phyloP scores from a whole-genome alignment of 2,329 filamentous ascomycete genomes.

The Xylaria sp. region DNA sequence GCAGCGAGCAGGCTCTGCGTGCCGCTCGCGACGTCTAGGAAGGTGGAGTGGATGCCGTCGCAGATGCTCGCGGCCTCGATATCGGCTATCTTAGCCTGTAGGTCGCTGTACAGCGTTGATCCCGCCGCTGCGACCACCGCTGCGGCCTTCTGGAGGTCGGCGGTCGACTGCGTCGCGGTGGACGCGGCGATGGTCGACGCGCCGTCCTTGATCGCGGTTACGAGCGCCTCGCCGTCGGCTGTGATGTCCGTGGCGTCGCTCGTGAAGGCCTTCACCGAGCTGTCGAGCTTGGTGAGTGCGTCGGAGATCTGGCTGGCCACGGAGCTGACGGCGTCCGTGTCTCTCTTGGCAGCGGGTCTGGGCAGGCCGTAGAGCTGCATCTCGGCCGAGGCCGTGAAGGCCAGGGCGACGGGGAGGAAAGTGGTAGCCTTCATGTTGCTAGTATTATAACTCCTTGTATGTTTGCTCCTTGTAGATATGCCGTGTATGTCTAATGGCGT shows the following conservation, averaged over 20 bases:
- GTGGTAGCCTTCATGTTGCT: slow-evolving; percentile 44
- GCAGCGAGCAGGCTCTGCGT: slow-evolving; percentile 39
- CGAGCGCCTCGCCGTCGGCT: slow-evolving; percentile 41
- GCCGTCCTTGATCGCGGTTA: slow-evolving; percentile 41
- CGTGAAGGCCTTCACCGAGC: slow-evolving; percentile 46
- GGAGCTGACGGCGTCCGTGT: slow-evolving; percentile 40
- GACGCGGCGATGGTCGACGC: slow-evolving; percentile 31
- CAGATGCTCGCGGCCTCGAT: slow-evolving; percentile 43
- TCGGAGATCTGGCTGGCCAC: slow-evolving; percentile 42
- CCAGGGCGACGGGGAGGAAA: slow-evolving; percentile 40
- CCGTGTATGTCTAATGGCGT: not conserved
- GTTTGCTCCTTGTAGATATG: not conserved
- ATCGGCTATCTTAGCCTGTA: slow-evolving; percentile 40
- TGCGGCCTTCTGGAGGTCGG: slow-evolving; percentile 36
- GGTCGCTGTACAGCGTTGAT: slow-evolving; percentile 36
- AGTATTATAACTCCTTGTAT: not conserved
- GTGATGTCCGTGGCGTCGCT: slow-evolving; percentile 43
- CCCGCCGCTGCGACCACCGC: slow-evolving; percentile 29
- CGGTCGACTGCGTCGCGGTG: slow-evolving; percentile 31
- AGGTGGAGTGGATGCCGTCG: slow-evolving; percentile 22
- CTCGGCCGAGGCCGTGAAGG: slow-evolving; percentile 43
- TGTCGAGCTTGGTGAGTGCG: slow-evolving; percentile 47
- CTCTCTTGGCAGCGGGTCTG: slow-evolving; percentile 38
- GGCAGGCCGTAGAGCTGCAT: slow-evolving; percentile 34
- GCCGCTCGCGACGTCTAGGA: slow-evolving; percentile 35